Percentiles rank a stretch among this genome's conserved stretches.
Evolutionary conservation across 768 basidiomycete genomes (phyloP).

Genomic region (Tephrocybe rancida): DNA sequence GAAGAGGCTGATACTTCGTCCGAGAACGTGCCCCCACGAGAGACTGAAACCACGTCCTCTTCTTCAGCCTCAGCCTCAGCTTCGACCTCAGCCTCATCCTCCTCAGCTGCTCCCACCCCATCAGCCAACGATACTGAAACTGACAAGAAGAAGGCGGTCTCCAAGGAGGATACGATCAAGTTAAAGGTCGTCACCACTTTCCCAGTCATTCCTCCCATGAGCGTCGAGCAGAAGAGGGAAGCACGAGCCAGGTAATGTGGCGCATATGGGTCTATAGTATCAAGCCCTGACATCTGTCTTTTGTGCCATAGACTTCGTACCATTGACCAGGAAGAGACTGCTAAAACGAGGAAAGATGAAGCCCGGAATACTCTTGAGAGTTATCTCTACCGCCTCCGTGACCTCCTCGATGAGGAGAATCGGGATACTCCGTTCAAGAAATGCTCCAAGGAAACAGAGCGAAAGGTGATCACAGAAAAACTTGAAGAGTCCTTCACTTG

Average conservation of each 20-base stretch:
- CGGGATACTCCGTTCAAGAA: slow-evolving; percentile 77
- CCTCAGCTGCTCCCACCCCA: slow-evolving; percentile 37
- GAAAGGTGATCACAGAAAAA: slow-evolving; percentile 62
- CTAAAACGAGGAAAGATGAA: slow-evolving; percentile 82
- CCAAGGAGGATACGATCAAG: slow-evolving; percentile 65
- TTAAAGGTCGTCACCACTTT: slow-evolving; percentile 66
- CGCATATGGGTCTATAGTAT: background rate
- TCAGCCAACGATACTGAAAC: slow-evolving; percentile 32
- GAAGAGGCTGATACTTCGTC: slow-evolving; percentile 41
- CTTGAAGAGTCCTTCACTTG: slow-evolving; percentile 79
- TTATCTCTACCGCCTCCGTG: slow-evolving; percentile 90
- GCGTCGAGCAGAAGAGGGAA: slow-evolving; percentile 71
- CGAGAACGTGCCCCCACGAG: slow-evolving; percentile 47
- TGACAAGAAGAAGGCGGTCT: slow-evolving; percentile 36
- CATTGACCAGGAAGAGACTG: slow-evolving; percentile 75
- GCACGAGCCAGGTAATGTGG: slow-evolving; percentile 72
- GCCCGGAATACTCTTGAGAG: slow-evolving; percentile 90
- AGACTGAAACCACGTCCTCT: slow-evolving; percentile 32
- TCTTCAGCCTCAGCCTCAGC: slow-evolving; percentile 34
- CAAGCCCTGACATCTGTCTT: background rate
- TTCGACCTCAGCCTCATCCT: slow-evolving; percentile 32
- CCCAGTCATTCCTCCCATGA: slow-evolving; percentile 75
- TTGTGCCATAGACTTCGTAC: slow-evolving; percentile 64
- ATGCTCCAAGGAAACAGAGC: slow-evolving; percentile 77
- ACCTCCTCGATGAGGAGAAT: slow-evolving; percentile 72